These are phyloP conservation scores for Yamadazyma dushanensis DNA, from an alignment of 1,139 yeast species.

Conservation along the genomic window DNA sequence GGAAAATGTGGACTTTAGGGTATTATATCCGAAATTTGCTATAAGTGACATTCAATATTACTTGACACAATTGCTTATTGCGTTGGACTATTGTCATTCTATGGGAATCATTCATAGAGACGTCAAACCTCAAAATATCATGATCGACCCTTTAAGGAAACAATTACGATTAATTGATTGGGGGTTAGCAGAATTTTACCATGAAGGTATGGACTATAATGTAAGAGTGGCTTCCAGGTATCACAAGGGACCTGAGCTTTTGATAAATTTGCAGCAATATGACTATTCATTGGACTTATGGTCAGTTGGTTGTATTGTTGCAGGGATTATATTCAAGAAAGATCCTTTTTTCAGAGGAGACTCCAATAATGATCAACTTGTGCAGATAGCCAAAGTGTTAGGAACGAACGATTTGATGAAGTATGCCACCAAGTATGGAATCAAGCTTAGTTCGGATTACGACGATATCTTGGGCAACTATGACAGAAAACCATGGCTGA, in stretches of 20 bases:
- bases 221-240: constrained; percentile 81
- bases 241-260: constrained; percentile 78
- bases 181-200: constrained; percentile 85
- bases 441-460: constrained; percentile 63
- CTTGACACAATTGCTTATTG: constrained; percentile 66
- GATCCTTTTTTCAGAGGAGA: constrained; percentile 82
- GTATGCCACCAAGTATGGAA: constrained; percentile 61
- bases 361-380: constrained; percentile 76
- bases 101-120: constrained; percentile 86
- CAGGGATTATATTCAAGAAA: constrained; percentile 71
- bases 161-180: constrained; percentile 74
- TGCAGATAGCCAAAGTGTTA: constrained; percentile 72
- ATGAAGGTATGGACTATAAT: constrained; percentile 74
- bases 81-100: constrained; percentile 74
- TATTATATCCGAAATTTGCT: constrained; percentile 65
- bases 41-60: constrained; percentile 67
- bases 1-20: constrained; percentile 70
- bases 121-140: constrained; percentile 81
- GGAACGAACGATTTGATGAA: constrained; percentile 68
- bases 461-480: constrained; percentile 67
- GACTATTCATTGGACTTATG: constrained; percentile 79
- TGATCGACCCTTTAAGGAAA: constrained; percentile 70
- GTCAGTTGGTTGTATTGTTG: constrained; percentile 82
- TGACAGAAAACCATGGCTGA: constrained; percentile 82
- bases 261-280: constrained; percentile 71